Evolutionary conservation across 2,329 filamentous ascomycete genomes (phyloP), one percentile per base, ranked within the genome.

Genomic region (Beauveria sp.): DNA sequence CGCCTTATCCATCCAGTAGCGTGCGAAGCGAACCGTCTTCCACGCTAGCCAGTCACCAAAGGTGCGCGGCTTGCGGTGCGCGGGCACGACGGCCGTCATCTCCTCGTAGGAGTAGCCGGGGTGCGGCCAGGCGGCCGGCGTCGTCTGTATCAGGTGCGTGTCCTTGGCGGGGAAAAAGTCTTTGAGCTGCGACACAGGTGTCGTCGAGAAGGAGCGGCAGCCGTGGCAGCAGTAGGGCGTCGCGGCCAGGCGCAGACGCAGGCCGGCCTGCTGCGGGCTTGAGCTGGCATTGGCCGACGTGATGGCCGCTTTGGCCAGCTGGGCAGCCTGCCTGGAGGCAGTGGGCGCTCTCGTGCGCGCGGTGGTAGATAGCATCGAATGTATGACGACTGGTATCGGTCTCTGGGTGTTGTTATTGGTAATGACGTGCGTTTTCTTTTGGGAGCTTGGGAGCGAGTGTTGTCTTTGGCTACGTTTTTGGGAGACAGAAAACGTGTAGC

Each of bases 31-130:
- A 54, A 97, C 88, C 65, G 91, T 85, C 63, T 84, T 82, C 71
- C 95, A 87, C 2, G 95, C 95, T 3, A 88, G 76, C 77, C 85
- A 87, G 72, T 99, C 95, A 5, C 91, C 89, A 70, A 85, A 80
- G 14, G 84, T 88, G 69, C 85, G 81, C 1, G 89, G 85, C 66
- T 87, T 74, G 26, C 93, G 88, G 71, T 98, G 93, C 24, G 88
- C 91, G 3, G 93, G 84, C 51, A 80, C 79, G 55, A 98, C 84
- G 22, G 75, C 75, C 26, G 83, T 79, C 89, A 98, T 95, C 72
- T 97, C 88, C 65, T 89, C 81, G 70, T 89, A 82, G 31, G 88
- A 90, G 73, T 90, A 96, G 64, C 87, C 82, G 64, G 86, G 87
- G 69, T 90, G 88, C 38, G 82, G 81, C 88, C 88, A 92, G 64